Percentiles rank a stretch among this genome's conserved stretches.
phyloP scores from a whole-genome alignment of 164 flowering plant species.

The Vitis vinifera region ASM3070453v1 NC_081822.1:3906001-3906500 shows the following conservation, averaged over 20 bases:
- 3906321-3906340: conserved; percentile 36
- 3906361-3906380: conserved; percentile 23
- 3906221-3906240: conserved; percentile 13
- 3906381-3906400: conserved; percentile 52
- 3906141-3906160: background rate
- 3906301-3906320: conserved; percentile 50
- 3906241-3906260: conserved; percentile 11
- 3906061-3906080: conserved; percentile 6
- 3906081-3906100: conserved; percentile 1
- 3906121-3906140: background rate
- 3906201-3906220: background rate
- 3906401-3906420: conserved; percentile 53
- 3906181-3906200: conserved; percentile 6
- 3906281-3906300: conserved; percentile 29
- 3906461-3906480: conserved; percentile 56
- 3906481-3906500: conserved; percentile 81
- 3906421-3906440: conserved; percentile 47
- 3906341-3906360: conserved; percentile 42
- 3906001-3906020: no score
- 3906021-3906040: background rate
- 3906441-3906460: conserved; percentile 71
- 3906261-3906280: conserved; percentile 7
- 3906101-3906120: background rate
- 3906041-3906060: conserved; percentile 2
- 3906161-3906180: conserved; percentile 2